phyloP scores from a whole-genome alignment of 306 rosid genomes.

The Myrica gale region DNA sequence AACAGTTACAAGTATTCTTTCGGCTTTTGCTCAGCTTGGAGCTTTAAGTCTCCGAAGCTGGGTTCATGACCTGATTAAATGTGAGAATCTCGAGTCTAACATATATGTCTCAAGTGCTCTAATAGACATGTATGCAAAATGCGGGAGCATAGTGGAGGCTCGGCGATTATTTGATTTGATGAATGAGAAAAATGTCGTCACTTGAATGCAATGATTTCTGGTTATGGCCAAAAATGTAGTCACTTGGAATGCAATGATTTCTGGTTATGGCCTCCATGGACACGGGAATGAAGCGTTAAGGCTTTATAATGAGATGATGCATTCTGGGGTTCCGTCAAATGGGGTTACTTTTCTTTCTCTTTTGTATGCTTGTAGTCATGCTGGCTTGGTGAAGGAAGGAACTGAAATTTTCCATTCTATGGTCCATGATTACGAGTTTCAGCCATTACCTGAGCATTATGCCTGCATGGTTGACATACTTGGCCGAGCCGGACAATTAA shows the following conservation, averaged over 20 bases:
- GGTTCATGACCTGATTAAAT: slow-evolving; percentile 73
- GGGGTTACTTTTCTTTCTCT: slow-evolving; percentile 75
- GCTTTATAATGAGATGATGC: slow-evolving; percentile 72
- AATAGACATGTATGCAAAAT: slow-evolving; percentile 91
- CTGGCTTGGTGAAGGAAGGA: slow-evolving; percentile 86
- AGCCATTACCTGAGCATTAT: slow-evolving; percentile 76
- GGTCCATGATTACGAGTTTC: slow-evolving; percentile 61
- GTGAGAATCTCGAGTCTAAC: slow-evolving; percentile 65
- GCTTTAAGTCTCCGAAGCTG: slow-evolving; percentile 79
- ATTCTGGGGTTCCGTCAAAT: slow-evolving; percentile 52
- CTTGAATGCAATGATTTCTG: slow-evolving; percentile 94
- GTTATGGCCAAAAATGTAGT: slow-evolving; percentile 87
- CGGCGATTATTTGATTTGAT: slow-evolving; percentile 62
- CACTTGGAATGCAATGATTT: slow-evolving; percentile 95
- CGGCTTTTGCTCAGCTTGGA: slow-evolving; percentile 97
- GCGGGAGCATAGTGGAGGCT: slow-evolving; percentile 81
- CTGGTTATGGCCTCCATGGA: slow-evolving; percentile 95
- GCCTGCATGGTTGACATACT: slow-evolving; percentile 98
- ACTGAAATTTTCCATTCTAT: slow-evolving; percentile 63
- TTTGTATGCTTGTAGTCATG: slow-evolving; percentile 94
- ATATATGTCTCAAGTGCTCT: slow-evolving; percentile 77
- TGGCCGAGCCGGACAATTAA: slow-evolving; percentile 83
- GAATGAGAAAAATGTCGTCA: slow-evolving; percentile 71
- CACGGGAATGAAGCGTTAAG: slow-evolving; percentile 72
- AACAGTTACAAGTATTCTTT: slow-evolving; percentile 78